A percentile compares a stretch with the other conserved stretches of the same genome.
These are phyloP conservation scores for Colletotrichum eleusines DNA, from an alignment of 2,329 filamentous ascomycete genomes.

Conservation along the genomic window DNA sequence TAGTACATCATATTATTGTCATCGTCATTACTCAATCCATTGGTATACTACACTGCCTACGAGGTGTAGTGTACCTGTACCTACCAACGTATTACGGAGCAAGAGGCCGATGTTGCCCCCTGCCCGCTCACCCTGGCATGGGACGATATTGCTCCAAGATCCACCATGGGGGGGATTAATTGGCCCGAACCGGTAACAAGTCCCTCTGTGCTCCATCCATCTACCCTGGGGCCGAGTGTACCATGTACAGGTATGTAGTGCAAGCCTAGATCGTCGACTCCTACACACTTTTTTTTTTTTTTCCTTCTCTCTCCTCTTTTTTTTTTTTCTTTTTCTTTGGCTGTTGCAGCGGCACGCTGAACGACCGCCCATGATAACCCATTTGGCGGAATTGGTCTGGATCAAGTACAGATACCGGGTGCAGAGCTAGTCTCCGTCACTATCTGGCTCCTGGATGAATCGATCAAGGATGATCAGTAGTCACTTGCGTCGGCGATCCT, in stretches of 20 bases:
- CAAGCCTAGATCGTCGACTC: slow-evolving; percentile 34
- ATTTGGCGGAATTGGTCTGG: neutral
- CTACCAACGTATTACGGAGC: neutral
- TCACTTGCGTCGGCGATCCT: neutral
- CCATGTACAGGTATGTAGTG: no score
- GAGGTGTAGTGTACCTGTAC: neutral
- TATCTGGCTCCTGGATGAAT: neutral
- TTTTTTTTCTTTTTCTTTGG: no score
- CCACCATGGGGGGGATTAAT: slow-evolving; percentile 22
- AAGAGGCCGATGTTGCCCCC: slow-evolving; percentile 9
- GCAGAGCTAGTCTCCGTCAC: neutral
- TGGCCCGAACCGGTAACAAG: slow-evolving; percentile 26
- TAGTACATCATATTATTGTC: no score
- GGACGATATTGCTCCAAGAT: slow-evolving; percentile 32
- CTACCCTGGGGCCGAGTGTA: slow-evolving; percentile 23
- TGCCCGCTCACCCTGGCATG: slow-evolving; percentile 29
- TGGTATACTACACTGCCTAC: neutral
- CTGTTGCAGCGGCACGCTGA: neutral
- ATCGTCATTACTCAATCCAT: neutral
- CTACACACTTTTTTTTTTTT: neutral
- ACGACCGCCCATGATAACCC: slow-evolving; percentile 1
- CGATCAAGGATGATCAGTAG: neutral
- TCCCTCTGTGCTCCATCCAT: slow-evolving; percentile 21
- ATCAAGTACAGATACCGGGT: neutral
- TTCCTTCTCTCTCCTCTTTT: neutral